Conservation (phyloP, 2,329 filamentous ascomycete genomes). For the Talaromyces albobiverticillius region DNA sequence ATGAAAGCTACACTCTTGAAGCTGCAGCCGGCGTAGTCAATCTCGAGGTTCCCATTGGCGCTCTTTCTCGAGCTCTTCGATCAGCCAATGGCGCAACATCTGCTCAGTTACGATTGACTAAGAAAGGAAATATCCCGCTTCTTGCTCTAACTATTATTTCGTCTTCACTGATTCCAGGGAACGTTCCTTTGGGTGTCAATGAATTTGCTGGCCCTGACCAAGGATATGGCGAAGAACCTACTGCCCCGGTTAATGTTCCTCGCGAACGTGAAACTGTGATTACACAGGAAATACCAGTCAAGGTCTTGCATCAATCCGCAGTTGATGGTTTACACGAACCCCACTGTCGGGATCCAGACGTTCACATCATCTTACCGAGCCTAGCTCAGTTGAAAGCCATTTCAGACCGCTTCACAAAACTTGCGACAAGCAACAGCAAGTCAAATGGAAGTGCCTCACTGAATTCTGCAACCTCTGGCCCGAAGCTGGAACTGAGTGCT, state of each 20-base stretch:
- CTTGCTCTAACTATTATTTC: conserved; percentile 88
- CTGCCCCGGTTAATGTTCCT: conserved; percentile 39
- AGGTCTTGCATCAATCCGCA: conserved; percentile 75
- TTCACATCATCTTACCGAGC: conserved; percentile 86
- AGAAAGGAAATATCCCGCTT: conserved; percentile 82
- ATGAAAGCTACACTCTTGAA: conserved; percentile 73
- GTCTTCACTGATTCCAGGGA: conserved; percentile 37
- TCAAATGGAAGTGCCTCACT: conserved; percentile 26
- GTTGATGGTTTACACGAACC: conserved; percentile 96
- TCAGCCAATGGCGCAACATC: conserved; percentile 79
- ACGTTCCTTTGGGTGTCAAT: conserved; percentile 55
- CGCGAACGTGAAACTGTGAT: conserved; percentile 85
- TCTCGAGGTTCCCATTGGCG: conserved; percentile 85
- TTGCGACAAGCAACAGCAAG: conserved; percentile 54
- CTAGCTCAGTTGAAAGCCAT: conserved; percentile 88
- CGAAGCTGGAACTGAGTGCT: conserved; percentile 80
- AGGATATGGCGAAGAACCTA: conserved; percentile 36
- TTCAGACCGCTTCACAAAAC: conserved; percentile 89
- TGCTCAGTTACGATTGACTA: conserved; percentile 84
- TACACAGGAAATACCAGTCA: conserved; percentile 93
- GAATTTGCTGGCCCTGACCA: conserved; percentile 30
- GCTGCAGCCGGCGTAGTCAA: conserved; percentile 94
- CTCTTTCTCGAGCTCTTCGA: conserved; percentile 85
- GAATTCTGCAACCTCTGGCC: conserved; percentile 29
- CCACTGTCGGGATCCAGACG: conserved; percentile 83